phyloP scores from a whole-genome alignment of 2,329 filamentous ascomycete species.

The Phyllosticta paracitricarpa region DNA sequence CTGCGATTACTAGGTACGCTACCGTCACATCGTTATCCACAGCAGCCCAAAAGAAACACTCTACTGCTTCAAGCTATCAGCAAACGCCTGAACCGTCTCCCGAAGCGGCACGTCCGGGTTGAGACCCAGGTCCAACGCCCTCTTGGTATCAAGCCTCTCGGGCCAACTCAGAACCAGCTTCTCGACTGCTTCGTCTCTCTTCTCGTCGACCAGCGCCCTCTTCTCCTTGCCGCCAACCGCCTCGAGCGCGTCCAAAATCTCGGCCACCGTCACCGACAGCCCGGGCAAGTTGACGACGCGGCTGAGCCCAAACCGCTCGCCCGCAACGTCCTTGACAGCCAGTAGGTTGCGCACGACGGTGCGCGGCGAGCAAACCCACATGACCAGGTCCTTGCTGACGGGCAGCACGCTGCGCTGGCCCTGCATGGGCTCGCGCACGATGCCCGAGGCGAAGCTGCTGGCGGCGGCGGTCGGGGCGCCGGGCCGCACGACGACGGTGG shows the following conservation, averaged over 20 bases:
- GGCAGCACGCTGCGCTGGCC: slow-evolving; percentile 40
- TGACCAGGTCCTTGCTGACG: slow-evolving; percentile 36
- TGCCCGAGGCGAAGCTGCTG: slow-evolving; percentile 50
- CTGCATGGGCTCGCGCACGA: slow-evolving; percentile 52
- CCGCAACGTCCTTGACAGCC: slow-evolving; percentile 37
- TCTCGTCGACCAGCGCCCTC: slow-evolving; percentile 37
- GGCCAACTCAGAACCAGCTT: slow-evolving; percentile 43
- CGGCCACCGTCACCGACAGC: slow-evolving; percentile 38
- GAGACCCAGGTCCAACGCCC: slow-evolving; percentile 46
- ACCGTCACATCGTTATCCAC: not conserved
- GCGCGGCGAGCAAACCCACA: slow-evolving; percentile 46
- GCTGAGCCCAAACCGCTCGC: slow-evolving; percentile 36
- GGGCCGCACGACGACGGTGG: slow-evolving; percentile 49
- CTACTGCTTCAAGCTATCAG: slow-evolving; percentile 5
- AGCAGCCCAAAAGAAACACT: not conserved
- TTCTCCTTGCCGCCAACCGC: slow-evolving; percentile 42
- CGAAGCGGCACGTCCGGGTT: slow-evolving; percentile 38
- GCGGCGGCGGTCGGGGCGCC: slow-evolving; percentile 48
- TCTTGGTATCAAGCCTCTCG: slow-evolving; percentile 40
- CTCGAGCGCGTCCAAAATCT: slow-evolving; percentile 44
- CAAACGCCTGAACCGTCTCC: slow-evolving; percentile 18
- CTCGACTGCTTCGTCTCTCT: slow-evolving; percentile 35
- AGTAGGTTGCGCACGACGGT: slow-evolving; percentile 44
- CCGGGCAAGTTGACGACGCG: slow-evolving; percentile 43
- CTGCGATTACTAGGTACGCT: no score